Percentiles rank a stretch among this genome's conserved stretches.
Evolutionary conservation across 768 basidiomycete genomes (phyloP).

Genomic region (Pleurotus salmoneostramineus): DNA sequence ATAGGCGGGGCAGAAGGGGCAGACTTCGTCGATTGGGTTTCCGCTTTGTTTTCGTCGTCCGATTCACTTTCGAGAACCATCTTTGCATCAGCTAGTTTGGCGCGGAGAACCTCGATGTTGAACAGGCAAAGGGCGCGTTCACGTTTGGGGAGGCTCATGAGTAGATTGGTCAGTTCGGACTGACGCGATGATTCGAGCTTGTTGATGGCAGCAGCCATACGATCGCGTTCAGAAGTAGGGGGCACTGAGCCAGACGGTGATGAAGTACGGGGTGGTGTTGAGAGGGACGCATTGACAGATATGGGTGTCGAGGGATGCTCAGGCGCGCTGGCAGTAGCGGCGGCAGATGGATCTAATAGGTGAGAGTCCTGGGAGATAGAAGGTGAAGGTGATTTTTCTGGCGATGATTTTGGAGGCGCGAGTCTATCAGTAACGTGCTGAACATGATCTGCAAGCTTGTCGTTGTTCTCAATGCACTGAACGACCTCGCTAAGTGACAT

Average conservation of each 20-base stretch:
- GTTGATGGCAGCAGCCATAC: conserved; percentile 63
- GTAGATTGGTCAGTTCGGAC: conserved; percentile 65
- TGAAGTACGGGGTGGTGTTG: conserved; percentile 80
- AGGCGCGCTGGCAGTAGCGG: conserved; percentile 83
- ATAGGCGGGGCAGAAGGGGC: conserved; percentile 26
- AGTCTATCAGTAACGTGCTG: conserved; percentile 30
- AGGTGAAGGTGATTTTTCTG: conserved; percentile 41
- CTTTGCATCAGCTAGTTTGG: conserved; percentile 80
- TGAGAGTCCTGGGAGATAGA: conserved; percentile 64
- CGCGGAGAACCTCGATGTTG: conserved; percentile 73
- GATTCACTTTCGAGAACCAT: conserved; percentile 74
- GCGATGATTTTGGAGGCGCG: conserved; percentile 25
- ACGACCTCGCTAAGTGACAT: conserved; percentile 77
- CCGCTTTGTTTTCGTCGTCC: conserved; percentile 37
- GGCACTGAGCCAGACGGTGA: conserved; percentile 68
- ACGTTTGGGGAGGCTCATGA: conserved; percentile 84
- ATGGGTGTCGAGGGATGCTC: conserved; percentile 87
- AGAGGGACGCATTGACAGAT: conserved; percentile 69
- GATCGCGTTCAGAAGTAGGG: conserved; percentile 66
- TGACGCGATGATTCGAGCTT: conserved; percentile 60
- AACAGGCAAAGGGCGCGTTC: conserved; percentile 91
- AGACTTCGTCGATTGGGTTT: conserved; percentile 14
- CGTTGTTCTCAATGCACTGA: conserved; percentile 67
- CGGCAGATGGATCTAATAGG: conserved; percentile 58
- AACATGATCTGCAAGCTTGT: conserved; percentile 64